A percentile compares a stretch with the other conserved stretches of the same genome.
phyloP scores from a whole-genome alignment of 768 basidiomycete genomes.

The Leucosporidium yakuticum region DNA sequence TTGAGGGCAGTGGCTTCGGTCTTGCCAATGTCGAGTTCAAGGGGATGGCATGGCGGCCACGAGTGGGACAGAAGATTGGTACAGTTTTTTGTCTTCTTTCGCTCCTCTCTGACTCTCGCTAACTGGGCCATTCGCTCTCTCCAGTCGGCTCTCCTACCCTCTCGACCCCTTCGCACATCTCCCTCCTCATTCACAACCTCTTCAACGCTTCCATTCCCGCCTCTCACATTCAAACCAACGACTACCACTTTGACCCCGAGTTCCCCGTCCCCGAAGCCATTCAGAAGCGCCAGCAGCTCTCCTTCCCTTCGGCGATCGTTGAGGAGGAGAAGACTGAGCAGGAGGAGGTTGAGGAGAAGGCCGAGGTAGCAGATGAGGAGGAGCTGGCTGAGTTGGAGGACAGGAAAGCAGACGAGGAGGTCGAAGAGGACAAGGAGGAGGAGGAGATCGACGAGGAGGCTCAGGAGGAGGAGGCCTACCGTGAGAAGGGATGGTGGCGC shows the following conservation, averaged over 20 bases:
- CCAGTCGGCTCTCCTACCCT: conserved; percentile 47
- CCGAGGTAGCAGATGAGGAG: conserved; percentile 34
- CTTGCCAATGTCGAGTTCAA: conserved; percentile 45
- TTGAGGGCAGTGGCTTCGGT: conserved; percentile 46
- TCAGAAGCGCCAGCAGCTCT: conserved; percentile 8
- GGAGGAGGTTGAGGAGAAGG: neutral
- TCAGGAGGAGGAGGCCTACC: conserved; percentile 36
- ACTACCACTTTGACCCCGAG: conserved; percentile 44
- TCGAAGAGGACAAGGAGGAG: conserved; percentile 36
- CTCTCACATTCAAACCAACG: conserved; percentile 45
- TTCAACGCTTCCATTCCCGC: conserved; percentile 50
- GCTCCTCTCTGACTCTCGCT: neutral
- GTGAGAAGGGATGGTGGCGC: conserved; percentile 46
- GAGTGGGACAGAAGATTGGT: conserved; percentile 45
- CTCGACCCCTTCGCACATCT: conserved; percentile 47
- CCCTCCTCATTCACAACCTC: conserved; percentile 48
- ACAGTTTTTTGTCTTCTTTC: conserved; percentile 17
- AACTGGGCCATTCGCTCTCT: neutral
- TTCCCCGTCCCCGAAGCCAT: conserved; percentile 21
- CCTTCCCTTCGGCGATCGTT: neutral
- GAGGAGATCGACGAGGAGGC: conserved; percentile 47
- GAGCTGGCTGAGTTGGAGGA: conserved; percentile 42
- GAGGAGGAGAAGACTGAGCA: neutral
- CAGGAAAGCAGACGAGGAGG: conserved; percentile 41
- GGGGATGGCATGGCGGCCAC: conserved; percentile 46